phyloP scores from a whole-genome alignment of 495 filamentous ascomycete genomes.

The Aspergillus hancockii region DNA sequence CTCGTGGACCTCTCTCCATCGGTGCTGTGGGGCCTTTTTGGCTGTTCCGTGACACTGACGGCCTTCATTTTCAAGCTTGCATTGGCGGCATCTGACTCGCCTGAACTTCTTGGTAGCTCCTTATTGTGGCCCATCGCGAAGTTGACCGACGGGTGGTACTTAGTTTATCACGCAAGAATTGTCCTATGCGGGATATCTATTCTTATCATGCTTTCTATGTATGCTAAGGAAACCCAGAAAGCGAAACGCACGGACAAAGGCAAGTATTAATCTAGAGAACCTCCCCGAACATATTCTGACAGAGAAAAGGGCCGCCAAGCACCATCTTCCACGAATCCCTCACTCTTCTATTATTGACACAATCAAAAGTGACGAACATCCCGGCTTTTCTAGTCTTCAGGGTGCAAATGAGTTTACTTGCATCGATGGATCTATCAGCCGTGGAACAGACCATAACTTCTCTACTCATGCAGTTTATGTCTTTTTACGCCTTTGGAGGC shows the following conservation, averaged over 20 bases:
- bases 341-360: constrained; percentile 79
- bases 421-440: constrained; percentile 43
- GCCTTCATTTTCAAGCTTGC: constrained; percentile 82
- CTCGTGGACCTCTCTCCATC: constrained; percentile 30
- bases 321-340: constrained; percentile 63
- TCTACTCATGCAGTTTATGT: constrained; percentile 67
- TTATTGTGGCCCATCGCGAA: constrained; percentile 45
- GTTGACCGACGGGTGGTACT: constrained; percentile 51
- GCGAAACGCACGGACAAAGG: constrained; percentile 6
- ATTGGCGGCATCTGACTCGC: constrained; percentile 80
- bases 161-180: constrained; percentile 42
- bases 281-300: constrained; percentile 10
- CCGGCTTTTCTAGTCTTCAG: constrained; percentile 80
- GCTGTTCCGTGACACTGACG: constrained; percentile 37
- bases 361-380: constrained; percentile 78
- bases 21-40: constrained; percentile 25
- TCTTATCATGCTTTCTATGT: constrained; percentile 35
- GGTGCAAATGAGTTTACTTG: constrained; percentile 54
- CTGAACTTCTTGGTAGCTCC: constrained; percentile 70
- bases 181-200: constrained; percentile 50
- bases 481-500: constrained; percentile 90
- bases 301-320: constrained; percentile 15
- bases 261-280: constrained; percentile 13
- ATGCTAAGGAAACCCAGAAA: constrained; percentile 3
- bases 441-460: constrained; percentile 63